phyloP scores from a whole-genome alignment of 2,329 filamentous ascomycete genomes.

The Cladosporium colombiae region DNA sequence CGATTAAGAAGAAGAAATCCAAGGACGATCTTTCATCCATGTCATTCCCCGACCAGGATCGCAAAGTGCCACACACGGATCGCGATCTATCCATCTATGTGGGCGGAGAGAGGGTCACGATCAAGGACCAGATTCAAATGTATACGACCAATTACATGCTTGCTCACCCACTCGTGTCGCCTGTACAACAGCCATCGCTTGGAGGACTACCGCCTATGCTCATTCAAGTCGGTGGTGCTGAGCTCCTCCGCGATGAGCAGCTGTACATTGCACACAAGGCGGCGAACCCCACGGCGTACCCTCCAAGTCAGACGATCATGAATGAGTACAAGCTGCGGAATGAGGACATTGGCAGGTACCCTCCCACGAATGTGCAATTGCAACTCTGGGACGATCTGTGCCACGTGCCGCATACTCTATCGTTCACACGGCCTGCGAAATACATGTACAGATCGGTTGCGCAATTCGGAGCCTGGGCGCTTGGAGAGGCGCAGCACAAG shows the following conservation, averaged over 20 bases:
- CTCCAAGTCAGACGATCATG: slow-evolving; percentile 65
- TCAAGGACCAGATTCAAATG: slow-evolving; percentile 92
- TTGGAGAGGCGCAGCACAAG: slow-evolving; percentile 77
- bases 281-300: slow-evolving; percentile 76
- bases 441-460: slow-evolving; percentile 92
- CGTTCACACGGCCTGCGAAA: slow-evolving; percentile 93
- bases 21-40: slow-evolving; percentile 20
- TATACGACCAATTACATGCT: slow-evolving; percentile 82
- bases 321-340: slow-evolving; percentile 61
- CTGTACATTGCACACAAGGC: slow-evolving; percentile 95
- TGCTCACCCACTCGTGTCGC: slow-evolving; percentile 85
- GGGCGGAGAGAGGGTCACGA: slow-evolving; percentile 67
- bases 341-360: slow-evolving; percentile 62
- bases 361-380: slow-evolving; percentile 86
- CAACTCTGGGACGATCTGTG: slow-evolving; percentile 97
- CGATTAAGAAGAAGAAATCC: slow-evolving; percentile 23
- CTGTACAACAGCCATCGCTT: slow-evolving; percentile 81
- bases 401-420: slow-evolving; percentile 89
- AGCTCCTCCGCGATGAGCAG: slow-evolving; percentile 89
- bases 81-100: slow-evolving; percentile 64
- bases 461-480: slow-evolving; percentile 89
- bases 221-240: slow-evolving; percentile 83
- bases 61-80: slow-evolving; percentile 28
- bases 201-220: slow-evolving; percentile 87
- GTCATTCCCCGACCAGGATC: slow-evolving; percentile 17